These are phyloP conservation scores for Nectriaceae sp. DNA, from an alignment of 2,329 filamentous ascomycete species.

Conservation along the genomic window DNA sequence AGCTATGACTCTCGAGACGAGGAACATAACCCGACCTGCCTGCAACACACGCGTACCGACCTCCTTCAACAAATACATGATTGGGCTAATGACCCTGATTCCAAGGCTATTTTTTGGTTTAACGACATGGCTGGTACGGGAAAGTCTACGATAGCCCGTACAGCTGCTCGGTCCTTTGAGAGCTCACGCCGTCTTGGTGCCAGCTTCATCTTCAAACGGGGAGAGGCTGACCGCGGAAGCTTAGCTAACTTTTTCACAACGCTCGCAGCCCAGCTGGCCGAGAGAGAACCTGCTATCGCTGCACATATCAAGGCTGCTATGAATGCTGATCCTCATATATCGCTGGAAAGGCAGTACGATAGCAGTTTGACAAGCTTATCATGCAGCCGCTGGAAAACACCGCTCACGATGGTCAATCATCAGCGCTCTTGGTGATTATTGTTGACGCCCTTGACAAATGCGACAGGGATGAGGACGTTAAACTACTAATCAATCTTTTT, in stretches of 20 bases:
- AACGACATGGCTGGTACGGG: slow-evolving; percentile 42
- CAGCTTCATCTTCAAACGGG: slow-evolving; percentile 49
- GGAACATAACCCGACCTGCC: slow-evolving; percentile 33
- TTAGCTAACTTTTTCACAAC: slow-evolving; percentile 41
- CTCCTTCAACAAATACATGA: slow-evolving; percentile 24
- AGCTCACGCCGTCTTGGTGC: slow-evolving; percentile 28
- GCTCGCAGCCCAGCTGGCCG: slow-evolving; percentile 36
- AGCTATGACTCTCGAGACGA: slow-evolving; percentile 37
- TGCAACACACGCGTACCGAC: slow-evolving; percentile 30
- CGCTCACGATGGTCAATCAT: neutral
- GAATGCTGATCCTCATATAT: slow-evolving; percentile 33
- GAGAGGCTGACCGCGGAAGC: slow-evolving; percentile 38
- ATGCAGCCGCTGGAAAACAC: slow-evolving; percentile 30
- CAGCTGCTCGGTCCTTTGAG: slow-evolving; percentile 37
- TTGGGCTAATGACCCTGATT: slow-evolving; percentile 10
- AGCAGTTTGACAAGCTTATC: slow-evolving; percentile 43
- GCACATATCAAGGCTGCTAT: slow-evolving; percentile 29
- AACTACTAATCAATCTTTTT: slow-evolving; percentile 31
- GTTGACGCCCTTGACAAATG: slow-evolving; percentile 35
- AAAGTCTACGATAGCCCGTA: slow-evolving; percentile 42
- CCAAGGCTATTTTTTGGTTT: slow-evolving; percentile 37
- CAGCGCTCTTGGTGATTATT: slow-evolving; percentile 27
- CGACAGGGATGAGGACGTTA: slow-evolving; percentile 29
- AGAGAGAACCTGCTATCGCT: slow-evolving; percentile 28
- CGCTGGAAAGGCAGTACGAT: slow-evolving; percentile 23